Evolutionary conservation across 805 yeast genomes (phyloP).

Genomic region (Candida xyloterini): DNA sequence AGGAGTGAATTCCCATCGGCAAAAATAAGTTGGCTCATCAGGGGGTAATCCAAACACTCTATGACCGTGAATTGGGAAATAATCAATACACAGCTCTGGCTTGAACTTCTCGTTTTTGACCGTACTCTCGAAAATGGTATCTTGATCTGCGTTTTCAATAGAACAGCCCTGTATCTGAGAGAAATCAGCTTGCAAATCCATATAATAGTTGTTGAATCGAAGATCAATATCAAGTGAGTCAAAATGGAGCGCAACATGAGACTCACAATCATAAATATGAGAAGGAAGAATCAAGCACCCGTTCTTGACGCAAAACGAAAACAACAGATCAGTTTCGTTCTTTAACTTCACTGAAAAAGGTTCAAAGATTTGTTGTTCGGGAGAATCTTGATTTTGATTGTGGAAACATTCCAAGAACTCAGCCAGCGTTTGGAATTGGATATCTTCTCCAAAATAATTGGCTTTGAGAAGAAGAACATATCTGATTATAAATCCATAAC

Average conservation of each 20-base stretch:
- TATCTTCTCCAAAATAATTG: constrained; percentile 85
- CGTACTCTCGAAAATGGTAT: constrained; percentile 27
- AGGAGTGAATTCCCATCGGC: constrained; percentile 83
- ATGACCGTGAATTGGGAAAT: constrained; percentile 73
- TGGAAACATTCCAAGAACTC: constrained; percentile 53
- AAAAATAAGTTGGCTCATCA: constrained; percentile 77
- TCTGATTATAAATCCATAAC: constrained; percentile 76
- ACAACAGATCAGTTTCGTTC: constrained; percentile 75
- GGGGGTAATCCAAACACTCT: constrained; percentile 94
- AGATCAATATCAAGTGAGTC: constrained; percentile 71
- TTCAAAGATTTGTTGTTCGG: background rate
- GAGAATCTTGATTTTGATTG: background rate
- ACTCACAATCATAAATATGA: constrained; percentile 56
- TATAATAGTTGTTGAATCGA: constrained; percentile 86
- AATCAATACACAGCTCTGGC: constrained; percentile 55
- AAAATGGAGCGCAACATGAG: constrained; percentile 61
- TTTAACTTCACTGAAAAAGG: constrained; percentile 41
- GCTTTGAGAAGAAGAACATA: constrained; percentile 75
- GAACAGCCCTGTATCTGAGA: constrained; percentile 49
- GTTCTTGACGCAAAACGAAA: constrained; percentile 64
- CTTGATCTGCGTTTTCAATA: constrained; percentile 25
- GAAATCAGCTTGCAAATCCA: constrained; percentile 82
- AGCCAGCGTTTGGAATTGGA: constrained; percentile 81
- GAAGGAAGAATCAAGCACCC: constrained; percentile 76
- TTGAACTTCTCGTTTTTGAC: constrained; percentile 14